Evolutionary conservation across 108 stramenopile species (phyloP).

Genomic region (Schizochytrium sp.): DNA sequence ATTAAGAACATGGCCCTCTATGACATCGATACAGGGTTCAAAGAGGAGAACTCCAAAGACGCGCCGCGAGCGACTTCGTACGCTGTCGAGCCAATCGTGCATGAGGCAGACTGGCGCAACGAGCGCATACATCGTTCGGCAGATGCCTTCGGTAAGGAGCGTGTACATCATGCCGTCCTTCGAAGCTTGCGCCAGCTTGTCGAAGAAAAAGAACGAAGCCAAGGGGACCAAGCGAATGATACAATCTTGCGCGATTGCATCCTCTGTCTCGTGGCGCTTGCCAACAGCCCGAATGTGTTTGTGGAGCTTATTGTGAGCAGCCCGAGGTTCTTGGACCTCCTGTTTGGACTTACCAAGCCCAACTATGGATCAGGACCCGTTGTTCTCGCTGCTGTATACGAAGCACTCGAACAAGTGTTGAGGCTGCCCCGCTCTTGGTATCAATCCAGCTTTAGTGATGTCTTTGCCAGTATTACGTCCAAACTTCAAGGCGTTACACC

Average conservation of each 20-base stretch:
- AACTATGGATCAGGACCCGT: neutral
- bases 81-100: too few relatives aligned
- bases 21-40: neutral
- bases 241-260: neutral
- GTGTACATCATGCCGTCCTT: neutral
- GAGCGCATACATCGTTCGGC: neutral
- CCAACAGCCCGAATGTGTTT: neutral
- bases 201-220: neutral
- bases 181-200: neutral
- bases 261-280: neutral
- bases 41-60: too few relatives aligned
- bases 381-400: neutral
- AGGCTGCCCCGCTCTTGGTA: neutral
- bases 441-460: neutral
- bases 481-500: neutral
- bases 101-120: too few relatives aligned
- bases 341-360: neutral
- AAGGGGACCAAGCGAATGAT: neutral
- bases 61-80: too few relatives aligned
- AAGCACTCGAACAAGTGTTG: neutral
- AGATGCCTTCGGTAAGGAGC: neutral
- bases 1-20: neutral
- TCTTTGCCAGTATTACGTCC: neutral
- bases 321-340: neutral
- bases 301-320: neutral